Base-by-base conservation (phyloP, 306 rosid genomes). In the Glycyrrhiza uralensis region DNA sequence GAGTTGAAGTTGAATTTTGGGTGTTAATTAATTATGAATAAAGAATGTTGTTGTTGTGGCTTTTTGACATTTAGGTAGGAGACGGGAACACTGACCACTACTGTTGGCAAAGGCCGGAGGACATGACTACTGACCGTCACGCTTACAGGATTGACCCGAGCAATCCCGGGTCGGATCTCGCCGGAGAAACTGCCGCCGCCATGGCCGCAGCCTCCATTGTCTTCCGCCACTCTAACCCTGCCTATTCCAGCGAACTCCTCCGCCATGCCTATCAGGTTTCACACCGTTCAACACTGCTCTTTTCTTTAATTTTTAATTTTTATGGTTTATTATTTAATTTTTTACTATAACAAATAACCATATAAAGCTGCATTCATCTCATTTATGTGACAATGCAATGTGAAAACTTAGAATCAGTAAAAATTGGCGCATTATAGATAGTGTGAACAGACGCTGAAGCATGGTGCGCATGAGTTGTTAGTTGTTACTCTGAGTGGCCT, bases 21-120 rank as follows among this genome's bases (percentile, higher is more conserved):
- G 15, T 7, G 41, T 71, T 55, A n/a, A 42, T 35, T 49, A 1
- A 4, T 3, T 65, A 30, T 56, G 18, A 30, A 44, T 22, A 28
- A 71, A 51, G 60, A 80, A 68, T 51, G 55, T 68, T 41, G 35
- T 76, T 4, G 65, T 54, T 60, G 47, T 58, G 69, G 59, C n/a
- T 17, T 74, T 66, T 41, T 57, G 61, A 62, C 29, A 6, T 44
- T 75, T 81, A 94, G 99, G 99, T 94, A 66, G 99, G 99, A 82
- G 99, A 95, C 45, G 97, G 99, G 4, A 87, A 88, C 82, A 95
- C 67, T 24, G 99, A 95, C 83, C 99, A 95, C 72, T 85, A 88
- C 88, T 95, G 99, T 80, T 95, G 99, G 99, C 99, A 95, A 76
- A 88, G 99, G 54, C 99, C 99, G 3, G 99, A 95, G 86, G 99